A percentile compares a stretch with the other conserved stretches of the same genome.
phyloP scores from a whole-genome alignment of 371 early-diverging fungal genomes.

The Funneliformis caledonium region DNA sequence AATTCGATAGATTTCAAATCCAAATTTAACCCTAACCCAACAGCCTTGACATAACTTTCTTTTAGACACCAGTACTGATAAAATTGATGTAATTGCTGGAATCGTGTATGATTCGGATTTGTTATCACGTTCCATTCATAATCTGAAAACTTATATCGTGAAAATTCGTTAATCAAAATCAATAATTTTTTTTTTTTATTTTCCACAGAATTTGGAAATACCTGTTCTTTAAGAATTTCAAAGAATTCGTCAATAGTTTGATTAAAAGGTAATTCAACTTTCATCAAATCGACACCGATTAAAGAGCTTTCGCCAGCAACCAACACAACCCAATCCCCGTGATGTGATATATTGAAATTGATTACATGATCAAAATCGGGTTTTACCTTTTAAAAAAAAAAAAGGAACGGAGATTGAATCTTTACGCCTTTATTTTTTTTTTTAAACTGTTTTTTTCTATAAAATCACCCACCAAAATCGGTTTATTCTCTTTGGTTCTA shows the following conservation, averaged over 20 bases:
- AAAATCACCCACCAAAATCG: slow-evolving; percentile 25
- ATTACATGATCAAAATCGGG: slow-evolving; percentile 15
- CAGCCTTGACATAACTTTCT: slow-evolving; percentile 66
- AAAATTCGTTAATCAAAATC: background rate
- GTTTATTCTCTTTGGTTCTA: slow-evolving; percentile 31
- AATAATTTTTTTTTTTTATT: background rate
- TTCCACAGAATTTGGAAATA: slow-evolving; percentile 21
- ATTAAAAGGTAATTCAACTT: slow-evolving; percentile 44
- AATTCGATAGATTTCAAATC: slow-evolving; percentile 55
- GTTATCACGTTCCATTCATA: slow-evolving; percentile 46
- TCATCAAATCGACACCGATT: slow-evolving; percentile 62
- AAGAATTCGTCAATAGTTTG: slow-evolving; percentile 49
- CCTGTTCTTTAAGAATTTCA: slow-evolving; percentile 49
- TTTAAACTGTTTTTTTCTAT: background rate
- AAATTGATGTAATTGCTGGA: slow-evolving; percentile 50
- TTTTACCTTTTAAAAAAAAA: background rate
- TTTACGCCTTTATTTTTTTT: background rate
- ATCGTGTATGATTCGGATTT: slow-evolving; percentile 33
- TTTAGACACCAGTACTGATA: slow-evolving; percentile 63
- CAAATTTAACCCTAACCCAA: slow-evolving; percentile 61
- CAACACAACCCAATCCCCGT: slow-evolving; percentile 67
- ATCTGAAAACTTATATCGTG: slow-evolving; percentile 45
- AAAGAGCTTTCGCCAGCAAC: slow-evolving; percentile 44
- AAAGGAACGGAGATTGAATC: background rate
- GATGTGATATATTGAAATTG: slow-evolving; percentile 67